These are phyloP conservation scores for Narthecium ossifragum DNA, from an alignment of 106 monocot genomes.

Conservation along the genomic window DNA sequence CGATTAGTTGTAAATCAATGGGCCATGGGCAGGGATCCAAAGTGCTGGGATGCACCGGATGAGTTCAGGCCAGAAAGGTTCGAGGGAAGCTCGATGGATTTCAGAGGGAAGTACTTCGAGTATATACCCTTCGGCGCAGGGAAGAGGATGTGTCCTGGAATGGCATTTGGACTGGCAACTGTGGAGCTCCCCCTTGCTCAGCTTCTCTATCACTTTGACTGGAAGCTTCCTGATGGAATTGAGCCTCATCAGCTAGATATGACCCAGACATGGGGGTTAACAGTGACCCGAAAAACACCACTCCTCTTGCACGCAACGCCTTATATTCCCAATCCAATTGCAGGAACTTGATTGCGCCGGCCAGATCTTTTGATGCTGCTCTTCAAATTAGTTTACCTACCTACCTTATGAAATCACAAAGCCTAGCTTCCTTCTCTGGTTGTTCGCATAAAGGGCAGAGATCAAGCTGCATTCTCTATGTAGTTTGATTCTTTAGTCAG, in stretches of 20 bases:
- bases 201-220: constrained; percentile 25
- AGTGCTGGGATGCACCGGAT: constrained; percentile 18
- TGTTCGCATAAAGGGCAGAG: too few species aligned
- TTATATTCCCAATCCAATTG: too few species aligned
- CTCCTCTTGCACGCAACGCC: too few species aligned
- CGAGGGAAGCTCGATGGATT: neutral
- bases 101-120: constrained; percentile 11
- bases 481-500: too few species aligned
- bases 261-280: constrained; percentile 7
- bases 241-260: constrained; percentile 16
- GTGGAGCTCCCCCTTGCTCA: constrained; percentile 13
- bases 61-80: constrained; percentile 25
- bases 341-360: too few species aligned
- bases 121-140: constrained; percentile 27
- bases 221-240: constrained; percentile 10
- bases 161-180: constrained; percentile 5
- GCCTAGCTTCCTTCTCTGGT: too few species aligned
- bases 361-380: too few species aligned
- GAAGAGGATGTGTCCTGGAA: constrained; percentile 28
- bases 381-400: too few species aligned
- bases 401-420: too few species aligned
- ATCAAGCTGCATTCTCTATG: too few species aligned
- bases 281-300: constrained; percentile 2
- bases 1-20: constrained; percentile 25
- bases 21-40: constrained; percentile 31